Base-by-base conservation (phyloP, 768 basidiomycete species). In the Favolaschia claudopus region DNA sequence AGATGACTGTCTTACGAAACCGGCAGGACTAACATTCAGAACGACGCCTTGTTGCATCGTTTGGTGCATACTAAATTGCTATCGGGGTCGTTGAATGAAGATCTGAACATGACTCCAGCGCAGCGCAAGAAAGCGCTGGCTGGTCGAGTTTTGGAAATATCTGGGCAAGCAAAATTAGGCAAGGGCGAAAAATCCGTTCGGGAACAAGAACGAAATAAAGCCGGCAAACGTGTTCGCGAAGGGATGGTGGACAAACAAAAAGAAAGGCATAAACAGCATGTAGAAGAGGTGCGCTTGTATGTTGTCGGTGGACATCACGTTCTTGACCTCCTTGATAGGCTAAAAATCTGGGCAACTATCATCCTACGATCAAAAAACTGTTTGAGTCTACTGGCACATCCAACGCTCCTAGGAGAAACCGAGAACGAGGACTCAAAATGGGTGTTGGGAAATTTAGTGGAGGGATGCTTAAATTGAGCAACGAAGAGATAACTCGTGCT, bases 341-440 rank as follows among this genome's bases (percentile, higher is more conserved):
- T 6, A 95, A 93, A 74, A 83, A 90, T 62, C 61, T 91, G 60
- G 93, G 93, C 17, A 94, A 93, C 70, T 95, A 93, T 69, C 92
- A 95, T 65, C 92, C 90, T 34, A 78, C 81, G 5, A 75, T 94
- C 52, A 95, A 93, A 71, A 85, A 82, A 57, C 62, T 89, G 7
- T 92, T 87, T 66, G 83, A 83, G 51, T 67, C 69, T 7, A 70
- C 75, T 19, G 58, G 66, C 19, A 67, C 71, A 19, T 67, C 73
- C 19, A 60, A 54, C 8, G 47, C 65, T 43, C 55, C 67, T n/a
- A 74, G 67, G 39, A 78, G 75, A 62, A 88, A 82, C 60, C 77
- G 91, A 60, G 78, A 83, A 39, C 80, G 85, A 65, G 93, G 93
- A 12, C 72, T 95, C 37, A 78, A 79, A 58, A 88, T 93, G 88